Evolutionary conservation across 2,329 filamentous ascomycete genomes (phyloP).

Genomic region (Paraphaeosphaeria sporulosa): DNA sequence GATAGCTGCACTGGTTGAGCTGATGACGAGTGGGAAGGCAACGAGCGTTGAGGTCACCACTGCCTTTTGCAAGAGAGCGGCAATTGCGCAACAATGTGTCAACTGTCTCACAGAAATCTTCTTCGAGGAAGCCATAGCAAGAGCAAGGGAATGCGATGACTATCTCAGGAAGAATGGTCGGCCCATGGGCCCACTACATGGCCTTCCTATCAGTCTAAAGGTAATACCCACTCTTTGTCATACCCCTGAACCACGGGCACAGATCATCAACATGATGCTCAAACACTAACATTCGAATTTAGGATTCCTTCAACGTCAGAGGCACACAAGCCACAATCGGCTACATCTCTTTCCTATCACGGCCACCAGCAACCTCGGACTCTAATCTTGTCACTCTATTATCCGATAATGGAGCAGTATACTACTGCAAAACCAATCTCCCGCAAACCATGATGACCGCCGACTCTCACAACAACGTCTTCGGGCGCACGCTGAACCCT

Average conservation of each 20-base stretch:
- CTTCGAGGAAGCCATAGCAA: slow-evolving; percentile 51
- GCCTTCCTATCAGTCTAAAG: slow-evolving; percentile 64
- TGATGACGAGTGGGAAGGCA: slow-evolving; percentile 32
- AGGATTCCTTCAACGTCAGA: slow-evolving; percentile 68
- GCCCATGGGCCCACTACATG: slow-evolving; percentile 60
- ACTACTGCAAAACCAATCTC: slow-evolving; percentile 63
- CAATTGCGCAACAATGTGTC: slow-evolving; percentile 66
- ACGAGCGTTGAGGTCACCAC: slow-evolving; percentile 54
- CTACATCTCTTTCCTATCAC: slow-evolving; percentile 57
- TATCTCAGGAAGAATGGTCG: slow-evolving; percentile 48
- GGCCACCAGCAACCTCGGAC: slow-evolving; percentile 42
- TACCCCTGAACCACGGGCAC: not conserved
- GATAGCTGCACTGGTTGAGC: slow-evolving; percentile 29
- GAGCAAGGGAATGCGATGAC: slow-evolving; percentile 49
- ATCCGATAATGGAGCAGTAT: slow-evolving; percentile 54
- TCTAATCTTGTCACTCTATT: slow-evolving; percentile 49
- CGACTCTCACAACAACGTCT: slow-evolving; percentile 68
- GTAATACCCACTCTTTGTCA: slow-evolving; percentile 15
- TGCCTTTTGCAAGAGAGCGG: slow-evolving; percentile 63
- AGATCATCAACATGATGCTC: not conserved
- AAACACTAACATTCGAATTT: not conserved
- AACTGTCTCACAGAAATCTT: slow-evolving; percentile 55
- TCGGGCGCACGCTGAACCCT: slow-evolving; percentile 70
- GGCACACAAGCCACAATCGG: slow-evolving; percentile 66
- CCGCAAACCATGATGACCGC: slow-evolving; percentile 57